Base-by-base conservation (phyloP, 2,329 filamentous ascomycete species). In the Xylariales sp. region DNA sequence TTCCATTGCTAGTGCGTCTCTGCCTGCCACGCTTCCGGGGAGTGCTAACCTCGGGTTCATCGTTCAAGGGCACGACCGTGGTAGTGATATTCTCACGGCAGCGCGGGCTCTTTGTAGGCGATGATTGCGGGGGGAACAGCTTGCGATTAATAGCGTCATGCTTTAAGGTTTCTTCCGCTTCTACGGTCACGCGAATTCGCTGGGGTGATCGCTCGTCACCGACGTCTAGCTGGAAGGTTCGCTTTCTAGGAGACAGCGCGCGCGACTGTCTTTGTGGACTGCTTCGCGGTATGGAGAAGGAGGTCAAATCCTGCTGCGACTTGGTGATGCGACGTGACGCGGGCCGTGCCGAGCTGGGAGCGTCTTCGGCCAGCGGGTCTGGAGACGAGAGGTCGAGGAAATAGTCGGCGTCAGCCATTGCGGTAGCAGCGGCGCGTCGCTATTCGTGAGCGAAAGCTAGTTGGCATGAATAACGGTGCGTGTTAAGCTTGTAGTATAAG, bases 221-320 rank as follows among this genome's bases (percentile, higher is more conserved):
- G 32, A 86, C 84, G 69, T 88, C 85, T 41, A 88, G 82, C 75
- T 87, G 83, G 69, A 88, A 88, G 52, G 81, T 87, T 73, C 84
- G 86, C 78, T 87, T 88, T 56, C 85, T 80, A 46, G 87, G 86
- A 49, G 86, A 87, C 16, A 74, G 69, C 46, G 34, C 72, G 70
- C 45, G 83, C 80, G 34, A 79, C 76, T 67, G 77, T 54, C 59
- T 76, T 12, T 82, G 79, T 18, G 79, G 78, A 53, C 82, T 81
- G 72, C 82, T 85, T 48, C 81, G 82, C 18, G 85, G 83, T 65
- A 83, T 77, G 73, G 81, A 82, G 55, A 80, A 79, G 52, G 79
- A 77, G 41, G 81, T 81, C 60, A 78, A 78, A 57, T 75, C 69
- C 48, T 71, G 67, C 52, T 71, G 68, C 39, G 72, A 60, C 56